Percentiles rank a stretch among this genome's conserved stretches.
phyloP scores from a whole-genome alignment of 352 stramenopile genomes.

The Phytophthora cactorum region DNA sequence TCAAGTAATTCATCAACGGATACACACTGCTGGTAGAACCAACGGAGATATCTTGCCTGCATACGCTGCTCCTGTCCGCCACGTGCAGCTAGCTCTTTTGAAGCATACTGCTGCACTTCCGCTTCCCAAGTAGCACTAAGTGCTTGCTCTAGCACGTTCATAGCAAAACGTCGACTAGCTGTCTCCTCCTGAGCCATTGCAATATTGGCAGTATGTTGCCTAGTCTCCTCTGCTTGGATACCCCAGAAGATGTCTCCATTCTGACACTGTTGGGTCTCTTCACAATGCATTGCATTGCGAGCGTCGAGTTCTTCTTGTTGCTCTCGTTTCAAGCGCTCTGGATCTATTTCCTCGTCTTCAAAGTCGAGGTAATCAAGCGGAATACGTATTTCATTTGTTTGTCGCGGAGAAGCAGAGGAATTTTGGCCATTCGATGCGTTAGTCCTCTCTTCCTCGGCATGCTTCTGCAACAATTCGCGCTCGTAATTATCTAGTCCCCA shows the following conservation, averaged over 20 bases:
- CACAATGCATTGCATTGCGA: slow-evolving; percentile 34
- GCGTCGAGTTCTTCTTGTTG: slow-evolving; percentile 36
- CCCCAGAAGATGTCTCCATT: slow-evolving; percentile 66
- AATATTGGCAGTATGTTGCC: slow-evolving; percentile 36
- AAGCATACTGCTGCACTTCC: slow-evolving; percentile 29
- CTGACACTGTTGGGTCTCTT: slow-evolving; percentile 53
- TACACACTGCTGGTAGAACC: slow-evolving; percentile 64
- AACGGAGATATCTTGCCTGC: slow-evolving; percentile 60
- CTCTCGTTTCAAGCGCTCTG: slow-evolving; percentile 31
- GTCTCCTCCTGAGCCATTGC: slow-evolving; percentile 49
- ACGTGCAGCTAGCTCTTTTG: slow-evolving; percentile 25
- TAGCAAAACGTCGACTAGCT: slow-evolving; percentile 43
- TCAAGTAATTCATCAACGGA: slow-evolving; percentile 63
- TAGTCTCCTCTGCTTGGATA: slow-evolving; percentile 58
- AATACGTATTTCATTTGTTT: not conserved
- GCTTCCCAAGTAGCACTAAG: slow-evolving; percentile 41
- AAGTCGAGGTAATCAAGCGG: slow-evolving; percentile 14
- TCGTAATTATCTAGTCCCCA: slow-evolving; percentile 58
- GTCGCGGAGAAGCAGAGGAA: not conserved
- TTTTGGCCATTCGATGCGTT: slow-evolving; percentile 5
- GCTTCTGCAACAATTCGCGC: slow-evolving; percentile 46
- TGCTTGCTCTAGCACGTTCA: slow-evolving; percentile 32
- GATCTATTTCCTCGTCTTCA: slow-evolving; percentile 27
- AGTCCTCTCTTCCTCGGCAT: slow-evolving; percentile 43
- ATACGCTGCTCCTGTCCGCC: slow-evolving; percentile 43